Evolutionary conservation across 1,284 basidiomycete genomes (phyloP), one percentile per base, ranked within the genome.

Genomic region (Pseudozyma sp.): DNA sequence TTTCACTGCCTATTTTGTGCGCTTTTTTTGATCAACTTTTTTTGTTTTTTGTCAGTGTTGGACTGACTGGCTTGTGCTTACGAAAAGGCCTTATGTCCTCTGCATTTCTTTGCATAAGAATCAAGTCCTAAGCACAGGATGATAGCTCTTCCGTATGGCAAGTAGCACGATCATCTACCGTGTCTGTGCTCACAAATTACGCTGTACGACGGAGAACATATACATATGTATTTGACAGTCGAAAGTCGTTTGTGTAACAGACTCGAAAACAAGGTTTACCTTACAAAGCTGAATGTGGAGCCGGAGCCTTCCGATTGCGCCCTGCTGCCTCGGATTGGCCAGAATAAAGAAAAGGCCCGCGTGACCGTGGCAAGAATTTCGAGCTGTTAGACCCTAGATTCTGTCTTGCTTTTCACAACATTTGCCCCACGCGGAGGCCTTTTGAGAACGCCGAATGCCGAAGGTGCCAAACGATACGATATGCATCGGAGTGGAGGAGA

Each of bases 291-390:
- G 25, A 31, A 31, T 31, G 38, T 43, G 19, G 25, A 54, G 34
- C 66, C 59, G 66, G 59, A 42, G 52, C 59, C 45, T 54, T 58
- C 59, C 66, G 66, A 62, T 36, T 61, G 43, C 42, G 53, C 14
- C 42, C 36, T 34, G 39, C 44, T 53, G 40, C 19, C 25, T 21
- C 52, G 45, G 35, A 57, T 57, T 53, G 54, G 54, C 59, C 54
- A 51, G 47, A 56, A 44, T 34, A 45, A 44, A 34, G 34, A 19
- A n/a, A n/a, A 50, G 42, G 47, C 50, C 55, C 47, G 63, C 52
- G 25, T 55, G 51, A 59, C 44, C 58, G 12, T 18, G 38, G 1
- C 11, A n/a, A 19, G 25, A 25, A 7, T 3, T 34, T 49, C 25
- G 13, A 5, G 13, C 31, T 56, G 64, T 67, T 60, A 59, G 39